These are phyloP conservation scores for Debaryomyces nepalensis DNA, from an alignment of 1,139 yeast genomes.

Conservation along the genomic window DNA sequence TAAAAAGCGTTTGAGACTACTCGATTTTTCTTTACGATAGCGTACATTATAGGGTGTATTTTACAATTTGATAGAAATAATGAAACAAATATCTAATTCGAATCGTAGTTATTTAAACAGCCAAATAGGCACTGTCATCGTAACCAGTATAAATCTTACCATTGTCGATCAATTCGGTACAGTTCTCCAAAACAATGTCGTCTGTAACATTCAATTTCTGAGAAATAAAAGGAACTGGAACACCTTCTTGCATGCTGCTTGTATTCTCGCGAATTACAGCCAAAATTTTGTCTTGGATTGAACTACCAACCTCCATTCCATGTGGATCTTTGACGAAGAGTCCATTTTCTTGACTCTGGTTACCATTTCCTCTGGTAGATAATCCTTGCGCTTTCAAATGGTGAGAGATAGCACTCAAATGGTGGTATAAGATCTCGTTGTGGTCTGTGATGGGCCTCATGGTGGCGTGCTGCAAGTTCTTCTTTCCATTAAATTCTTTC, in stretches of 20 bases:
- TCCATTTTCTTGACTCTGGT: constrained; percentile 25
- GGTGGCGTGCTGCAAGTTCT: constrained; percentile 66
- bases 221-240: constrained; percentile 63
- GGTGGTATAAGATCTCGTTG: constrained; percentile 79
- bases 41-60: background rate
- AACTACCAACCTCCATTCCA: constrained; percentile 27
- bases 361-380: constrained; percentile 18
- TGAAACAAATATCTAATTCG: background rate
- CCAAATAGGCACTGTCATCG: constrained; percentile 64
- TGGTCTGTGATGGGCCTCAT: constrained; percentile 66
- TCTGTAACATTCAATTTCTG: constrained; percentile 57
- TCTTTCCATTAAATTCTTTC: constrained; percentile 70
- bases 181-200: constrained; percentile 52
- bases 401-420: constrained; percentile 68
- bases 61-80: background rate
- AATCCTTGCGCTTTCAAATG: constrained; percentile 60
- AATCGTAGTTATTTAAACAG: constrained; percentile 37
- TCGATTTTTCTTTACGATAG: background rate
- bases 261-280: constrained; percentile 56
- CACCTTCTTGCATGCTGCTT: constrained; percentile 71
- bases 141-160: constrained; percentile 71
- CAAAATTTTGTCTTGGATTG: constrained; percentile 49
- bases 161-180: constrained; percentile 60
- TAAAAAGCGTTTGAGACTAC: background rate
- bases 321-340: constrained; percentile 54